A percentile compares a stretch with the other conserved stretches of the same genome.
Conservation (phyloP, 768 basidiomycete species). For the Boletus tylopilopsis region DNA sequence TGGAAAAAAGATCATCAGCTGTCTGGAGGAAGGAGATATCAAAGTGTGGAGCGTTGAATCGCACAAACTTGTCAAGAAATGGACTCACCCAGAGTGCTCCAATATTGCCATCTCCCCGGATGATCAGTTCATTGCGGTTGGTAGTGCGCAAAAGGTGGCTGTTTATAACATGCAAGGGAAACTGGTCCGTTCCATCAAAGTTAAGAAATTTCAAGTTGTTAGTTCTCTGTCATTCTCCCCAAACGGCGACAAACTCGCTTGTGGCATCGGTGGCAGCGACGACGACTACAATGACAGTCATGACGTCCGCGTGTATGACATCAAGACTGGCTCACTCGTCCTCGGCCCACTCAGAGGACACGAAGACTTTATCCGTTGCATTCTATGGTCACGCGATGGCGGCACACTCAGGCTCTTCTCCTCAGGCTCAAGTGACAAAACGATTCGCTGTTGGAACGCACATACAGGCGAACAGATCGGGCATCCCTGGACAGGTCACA, state of each 20-base stretch:
- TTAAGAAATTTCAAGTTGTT: neutral
- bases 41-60: neutral
- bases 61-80: neutral
- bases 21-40: neutral
- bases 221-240: neutral
- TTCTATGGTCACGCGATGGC: too few species aligned
- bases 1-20: neutral
- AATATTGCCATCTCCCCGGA: neutral
- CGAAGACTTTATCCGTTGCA: too few species aligned
- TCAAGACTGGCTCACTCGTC: too few species aligned
- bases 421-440: too few species aligned
- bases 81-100: fast-evolving
- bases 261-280: neutral
- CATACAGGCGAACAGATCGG: too few species aligned
- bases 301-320: too few species aligned
- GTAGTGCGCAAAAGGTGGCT: fast-evolving
- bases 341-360: too few species aligned
- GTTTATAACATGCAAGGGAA: neutral
- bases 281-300: too few species aligned
- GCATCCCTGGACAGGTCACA: too few species aligned
- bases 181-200: neutral
- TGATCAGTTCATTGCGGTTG: neutral
- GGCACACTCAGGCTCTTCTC: too few species aligned
- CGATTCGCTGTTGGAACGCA: too few species aligned
- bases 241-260: neutral